These are phyloP conservation scores for Trypethelium eluteriae DNA, from an alignment of 495 filamentous ascomycete species.

Conservation along the genomic window DNA sequence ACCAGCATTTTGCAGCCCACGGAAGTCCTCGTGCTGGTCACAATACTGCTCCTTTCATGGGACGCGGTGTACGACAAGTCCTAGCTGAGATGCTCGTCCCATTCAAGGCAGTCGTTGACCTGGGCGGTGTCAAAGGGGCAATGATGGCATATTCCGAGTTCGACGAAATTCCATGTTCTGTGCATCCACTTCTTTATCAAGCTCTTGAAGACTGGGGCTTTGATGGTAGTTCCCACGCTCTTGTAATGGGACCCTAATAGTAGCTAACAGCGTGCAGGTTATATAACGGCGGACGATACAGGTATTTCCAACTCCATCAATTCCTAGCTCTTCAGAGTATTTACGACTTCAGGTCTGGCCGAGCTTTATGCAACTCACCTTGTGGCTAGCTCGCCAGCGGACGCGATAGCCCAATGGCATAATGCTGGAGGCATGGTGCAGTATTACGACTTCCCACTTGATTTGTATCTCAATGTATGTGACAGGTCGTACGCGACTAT, in stretches of 20 bases:
- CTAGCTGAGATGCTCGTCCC: conserved; percentile 35
- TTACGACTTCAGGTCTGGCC: conserved; percentile 28
- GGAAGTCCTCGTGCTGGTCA: conserved; percentile 35
- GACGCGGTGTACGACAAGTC: conserved; percentile 36
- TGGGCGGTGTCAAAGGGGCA: conserved; percentile 36
- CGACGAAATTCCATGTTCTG: conserved; percentile 35
- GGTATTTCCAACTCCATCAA: conserved; percentile 23
- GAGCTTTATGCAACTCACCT: conserved; percentile 11
- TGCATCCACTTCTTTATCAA: conserved; percentile 35
- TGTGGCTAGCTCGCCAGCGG: conserved; percentile 32
- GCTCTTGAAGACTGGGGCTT: conserved; percentile 37
- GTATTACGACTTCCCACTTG: conserved; percentile 11
- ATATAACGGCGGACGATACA: conserved; percentile 39
- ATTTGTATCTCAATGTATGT: conserved; percentile 20
- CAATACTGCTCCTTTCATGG: conserved; percentile 38
- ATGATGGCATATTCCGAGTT: conserved; percentile 42
- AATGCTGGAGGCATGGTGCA: conserved; percentile 31
- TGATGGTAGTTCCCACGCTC: conserved; percentile 21
- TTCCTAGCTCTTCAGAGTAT: conserved; percentile 22
- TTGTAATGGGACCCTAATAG: no score
- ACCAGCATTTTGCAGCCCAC: conserved; percentile 40
- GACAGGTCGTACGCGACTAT: not conserved
- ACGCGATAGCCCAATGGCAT: conserved; percentile 38
- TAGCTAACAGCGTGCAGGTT: conserved; percentile 14
- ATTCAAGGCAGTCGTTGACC: conserved; percentile 38